phyloP scores from a whole-genome alignment of 768 basidiomycete genomes.

The Nevesoporus exiguus region DNA sequence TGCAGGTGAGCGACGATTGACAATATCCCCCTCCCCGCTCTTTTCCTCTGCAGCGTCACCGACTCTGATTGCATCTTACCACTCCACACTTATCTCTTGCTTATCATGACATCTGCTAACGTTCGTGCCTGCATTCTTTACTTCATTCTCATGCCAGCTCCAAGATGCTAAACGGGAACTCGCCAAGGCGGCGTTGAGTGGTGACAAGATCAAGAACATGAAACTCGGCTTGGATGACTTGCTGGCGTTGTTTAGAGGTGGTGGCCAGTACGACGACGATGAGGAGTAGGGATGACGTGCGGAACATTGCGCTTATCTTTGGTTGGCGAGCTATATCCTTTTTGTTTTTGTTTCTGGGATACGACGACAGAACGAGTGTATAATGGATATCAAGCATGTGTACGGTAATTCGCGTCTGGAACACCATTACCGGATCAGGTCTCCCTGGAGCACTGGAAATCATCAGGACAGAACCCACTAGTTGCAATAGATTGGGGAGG shows the following conservation, averaged over 20 bases:
- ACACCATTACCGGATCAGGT: no score
- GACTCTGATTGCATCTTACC: background rate
- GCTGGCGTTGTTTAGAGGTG: constrained; percentile 69
- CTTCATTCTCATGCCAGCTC: constrained; percentile 41
- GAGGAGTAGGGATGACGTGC: background rate
- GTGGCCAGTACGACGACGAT: constrained; percentile 45
- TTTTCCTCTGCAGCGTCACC: background rate
- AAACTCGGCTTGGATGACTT: constrained; percentile 84
- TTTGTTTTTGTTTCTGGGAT: background rate
- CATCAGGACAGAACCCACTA: no score
- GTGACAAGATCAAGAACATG: constrained; percentile 83
- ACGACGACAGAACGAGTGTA: background rate
- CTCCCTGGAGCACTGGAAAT: no score
- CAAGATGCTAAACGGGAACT: constrained; percentile 90
- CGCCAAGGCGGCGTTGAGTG: constrained; percentile 79
- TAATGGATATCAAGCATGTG: background rate
- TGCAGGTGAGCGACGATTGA: constrained; percentile 44
- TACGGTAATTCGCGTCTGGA: no score
- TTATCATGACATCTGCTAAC: constrained; percentile 4
- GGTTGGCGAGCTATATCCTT: background rate
- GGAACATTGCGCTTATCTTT: background rate
- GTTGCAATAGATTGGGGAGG: no score
- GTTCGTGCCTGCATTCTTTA: background rate
- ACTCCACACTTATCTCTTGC: background rate
- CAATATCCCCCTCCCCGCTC: background rate